phyloP scores from a whole-genome alignment of 2,329 filamentous ascomycete genomes.

The Ophiostoma himal-ulmi region DNA sequence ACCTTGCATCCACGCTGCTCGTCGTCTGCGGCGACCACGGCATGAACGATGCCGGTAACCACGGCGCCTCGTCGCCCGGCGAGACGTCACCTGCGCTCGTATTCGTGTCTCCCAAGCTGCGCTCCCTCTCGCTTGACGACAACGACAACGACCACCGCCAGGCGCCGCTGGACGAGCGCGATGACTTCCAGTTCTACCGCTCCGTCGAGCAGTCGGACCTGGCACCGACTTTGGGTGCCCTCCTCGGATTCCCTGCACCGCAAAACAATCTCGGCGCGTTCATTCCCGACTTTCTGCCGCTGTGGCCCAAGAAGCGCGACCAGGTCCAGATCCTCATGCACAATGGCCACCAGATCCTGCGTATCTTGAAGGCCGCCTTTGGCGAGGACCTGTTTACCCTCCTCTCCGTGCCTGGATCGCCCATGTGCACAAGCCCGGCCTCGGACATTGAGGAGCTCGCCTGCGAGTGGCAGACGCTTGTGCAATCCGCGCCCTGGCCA shows the following conservation, averaged over 20 bases:
- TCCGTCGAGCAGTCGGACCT: conserved; percentile 92
- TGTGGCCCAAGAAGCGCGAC: conserved; percentile 64
- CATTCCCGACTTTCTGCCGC: conserved; percentile 67
- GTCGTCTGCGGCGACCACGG: conserved; percentile 91
- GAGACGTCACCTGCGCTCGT: conserved; percentile 91
- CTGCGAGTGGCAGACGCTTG: conserved; percentile 59
- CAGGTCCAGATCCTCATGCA: conserved; percentile 63
- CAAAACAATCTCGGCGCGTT: conserved; percentile 87
- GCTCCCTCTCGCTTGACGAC: conserved; percentile 31
- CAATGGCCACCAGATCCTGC: conserved; percentile 76
- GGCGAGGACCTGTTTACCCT: conserved; percentile 40
- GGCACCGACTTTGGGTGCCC: conserved; percentile 76
- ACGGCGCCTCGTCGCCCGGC: conserved; percentile 86
- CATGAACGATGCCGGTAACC: conserved; percentile 99
- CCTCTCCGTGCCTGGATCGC: conserved; percentile 24
- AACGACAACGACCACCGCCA: not conserved
- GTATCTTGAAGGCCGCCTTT: conserved; percentile 70
- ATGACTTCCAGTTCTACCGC: conserved; percentile 77
- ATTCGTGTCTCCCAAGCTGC: conserved; percentile 79
- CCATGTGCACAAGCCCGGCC: conserved; percentile 34
- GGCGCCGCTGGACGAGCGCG: conserved; percentile 42
- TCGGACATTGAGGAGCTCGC: conserved; percentile 53
- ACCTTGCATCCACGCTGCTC: conserved; percentile 73
- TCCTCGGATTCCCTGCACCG: conserved; percentile 82
- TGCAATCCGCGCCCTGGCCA: conserved; percentile 21